Evolutionary conservation across 768 basidiomycete genomes (phyloP).

Genomic region (Udeniomyces megalosporus): DNA sequence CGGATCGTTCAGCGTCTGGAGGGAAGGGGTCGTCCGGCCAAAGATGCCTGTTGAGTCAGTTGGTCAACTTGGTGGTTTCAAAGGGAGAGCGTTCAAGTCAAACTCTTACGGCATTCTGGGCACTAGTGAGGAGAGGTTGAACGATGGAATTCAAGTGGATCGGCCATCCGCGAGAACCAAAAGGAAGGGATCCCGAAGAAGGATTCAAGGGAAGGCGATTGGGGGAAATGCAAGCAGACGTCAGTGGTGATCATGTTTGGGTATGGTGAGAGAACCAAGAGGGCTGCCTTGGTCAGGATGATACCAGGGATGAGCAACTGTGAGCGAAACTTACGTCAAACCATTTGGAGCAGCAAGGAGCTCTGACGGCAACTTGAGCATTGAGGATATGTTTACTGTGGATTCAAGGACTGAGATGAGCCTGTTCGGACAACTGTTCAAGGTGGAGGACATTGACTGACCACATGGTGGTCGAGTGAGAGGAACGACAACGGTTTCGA

Average conservation of each 20-base stretch:
- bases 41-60: background rate
- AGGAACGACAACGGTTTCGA: no score
- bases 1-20: constrained; percentile 53
- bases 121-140: no score
- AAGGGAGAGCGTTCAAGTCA: no score
- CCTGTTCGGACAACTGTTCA: no score
- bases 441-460: no score
- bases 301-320: background rate
- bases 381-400: constrained; percentile 88
- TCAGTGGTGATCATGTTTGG: no score
- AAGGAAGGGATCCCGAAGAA: background rate
- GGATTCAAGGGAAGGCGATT: background rate
- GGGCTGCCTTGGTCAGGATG: background rate
- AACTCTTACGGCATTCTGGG: constrained; percentile 55
- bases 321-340: constrained; percentile 46
- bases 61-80: background rate
- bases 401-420: no score
- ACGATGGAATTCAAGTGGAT: background rate
- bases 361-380: constrained; percentile 86
- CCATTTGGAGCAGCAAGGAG: constrained; percentile 96
- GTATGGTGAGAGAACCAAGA: no score
- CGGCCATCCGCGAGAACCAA: background rate
- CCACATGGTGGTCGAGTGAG: no score
- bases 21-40: background rate
- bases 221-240: background rate